Evolutionary conservation across 208 protist species (phyloP).

Genomic region (Wallacemonas sp.): DNA sequence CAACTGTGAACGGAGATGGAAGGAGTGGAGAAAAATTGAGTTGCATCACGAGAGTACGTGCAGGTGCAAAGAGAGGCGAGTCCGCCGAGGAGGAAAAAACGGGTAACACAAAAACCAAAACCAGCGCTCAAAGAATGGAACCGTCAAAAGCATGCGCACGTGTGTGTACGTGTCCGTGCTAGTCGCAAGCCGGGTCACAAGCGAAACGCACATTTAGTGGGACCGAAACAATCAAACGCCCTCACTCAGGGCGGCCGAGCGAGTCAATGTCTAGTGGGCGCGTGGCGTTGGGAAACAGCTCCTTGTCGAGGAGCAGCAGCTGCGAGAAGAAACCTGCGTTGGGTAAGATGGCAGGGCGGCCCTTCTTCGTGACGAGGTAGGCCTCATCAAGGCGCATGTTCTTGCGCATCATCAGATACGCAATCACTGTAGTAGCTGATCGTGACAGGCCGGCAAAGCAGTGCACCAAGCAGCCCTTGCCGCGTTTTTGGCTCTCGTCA

Average conservation of each 20-base stretch:
- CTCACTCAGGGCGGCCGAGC: slow-evolving; percentile 34
- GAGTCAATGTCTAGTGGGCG: slow-evolving; percentile 51
- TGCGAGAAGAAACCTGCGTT: slow-evolving; percentile 87
- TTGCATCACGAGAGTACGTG: background rate
- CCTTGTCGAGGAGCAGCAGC: slow-evolving; percentile 56
- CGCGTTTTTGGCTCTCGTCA: slow-evolving; percentile 54
- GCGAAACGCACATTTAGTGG: background rate
- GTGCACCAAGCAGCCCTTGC: slow-evolving; percentile 78
- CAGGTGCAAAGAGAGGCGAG: background rate
- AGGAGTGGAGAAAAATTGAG: background rate
- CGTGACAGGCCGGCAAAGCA: slow-evolving; percentile 91
- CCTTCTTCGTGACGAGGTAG: slow-evolving; percentile 68
- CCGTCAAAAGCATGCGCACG: background rate
- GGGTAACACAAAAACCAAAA: slow-evolving; percentile 9
- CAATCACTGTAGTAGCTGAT: slow-evolving; percentile 85
- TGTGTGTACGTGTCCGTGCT: too few species aligned
- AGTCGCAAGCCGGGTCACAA: too few species aligned
- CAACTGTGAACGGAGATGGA: background rate
- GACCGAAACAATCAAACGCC: background rate
- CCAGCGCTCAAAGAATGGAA: background rate
- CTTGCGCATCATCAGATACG: slow-evolving; percentile 84
- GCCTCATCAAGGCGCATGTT: slow-evolving; percentile 88
- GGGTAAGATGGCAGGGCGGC: slow-evolving; percentile 74
- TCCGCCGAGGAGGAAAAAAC: background rate
- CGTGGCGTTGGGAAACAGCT: slow-evolving; percentile 48